Evolutionary conservation across 345 rosid species (phyloP).

Genomic region (Eutrema heterophyllum): DNA sequence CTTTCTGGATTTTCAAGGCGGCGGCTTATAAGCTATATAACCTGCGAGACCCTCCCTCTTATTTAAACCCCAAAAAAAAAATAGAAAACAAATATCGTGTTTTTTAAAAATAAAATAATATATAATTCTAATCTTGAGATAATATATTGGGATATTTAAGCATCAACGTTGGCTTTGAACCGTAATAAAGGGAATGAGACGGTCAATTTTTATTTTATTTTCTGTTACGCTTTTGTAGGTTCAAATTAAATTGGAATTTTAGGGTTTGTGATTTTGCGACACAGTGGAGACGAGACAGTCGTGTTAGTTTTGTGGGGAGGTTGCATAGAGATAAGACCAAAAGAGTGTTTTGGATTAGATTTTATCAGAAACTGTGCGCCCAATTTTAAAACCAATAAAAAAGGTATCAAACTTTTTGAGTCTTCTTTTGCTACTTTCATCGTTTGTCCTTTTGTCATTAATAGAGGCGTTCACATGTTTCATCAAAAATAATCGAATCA

Average conservation of each 20-base stretch:
- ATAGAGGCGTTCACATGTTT: constrained; percentile 19
- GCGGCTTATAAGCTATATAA: constrained; percentile 33
- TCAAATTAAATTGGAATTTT: neutral
- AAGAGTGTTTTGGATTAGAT: neutral
- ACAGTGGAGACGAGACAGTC: neutral
- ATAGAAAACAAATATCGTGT: neutral
- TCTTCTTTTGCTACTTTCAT: constrained; percentile 10
- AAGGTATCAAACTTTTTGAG: constrained; percentile 18
- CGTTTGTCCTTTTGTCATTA: neutral
- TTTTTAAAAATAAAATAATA: neutral
- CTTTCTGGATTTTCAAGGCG: constrained; percentile 29
- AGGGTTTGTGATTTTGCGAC: constrained; percentile 9
- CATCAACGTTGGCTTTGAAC: neutral
- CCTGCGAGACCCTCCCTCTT: constrained; percentile 33
- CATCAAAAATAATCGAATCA: neutral
- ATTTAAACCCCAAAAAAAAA: constrained; percentile 13
- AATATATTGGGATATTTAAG: too few relatives aligned
- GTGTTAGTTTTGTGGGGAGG: constrained; percentile 1
- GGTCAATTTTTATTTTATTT: neutral
- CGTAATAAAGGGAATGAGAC: neutral
- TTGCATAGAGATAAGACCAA: constrained; percentile 13
- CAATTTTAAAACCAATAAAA: constrained; percentile 11
- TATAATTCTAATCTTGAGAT: neutral
- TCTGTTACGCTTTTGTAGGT: neutral
- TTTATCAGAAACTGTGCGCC: neutral